phyloP scores from a whole-genome alignment of 805 yeast species.

The Zygoascus bituminiphila region DNA sequence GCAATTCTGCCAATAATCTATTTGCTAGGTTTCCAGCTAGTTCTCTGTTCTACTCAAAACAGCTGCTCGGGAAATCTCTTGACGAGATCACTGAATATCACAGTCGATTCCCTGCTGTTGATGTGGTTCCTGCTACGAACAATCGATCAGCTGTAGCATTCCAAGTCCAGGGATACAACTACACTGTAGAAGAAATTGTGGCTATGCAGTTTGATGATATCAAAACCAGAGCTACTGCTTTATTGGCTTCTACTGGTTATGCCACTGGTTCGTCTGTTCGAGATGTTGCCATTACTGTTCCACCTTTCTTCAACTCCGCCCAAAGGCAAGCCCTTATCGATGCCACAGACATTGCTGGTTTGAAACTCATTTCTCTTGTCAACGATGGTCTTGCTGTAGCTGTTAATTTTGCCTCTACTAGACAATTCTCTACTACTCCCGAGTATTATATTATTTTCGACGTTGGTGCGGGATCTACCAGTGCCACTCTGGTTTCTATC shows the following conservation, averaged over 20 bases:
- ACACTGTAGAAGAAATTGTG: slow-evolving; percentile 64
- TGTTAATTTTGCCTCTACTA: slow-evolving; percentile 60
- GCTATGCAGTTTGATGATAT: slow-evolving; percentile 77
- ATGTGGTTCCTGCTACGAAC: slow-evolving; percentile 34
- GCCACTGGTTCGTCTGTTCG: slow-evolving; percentile 30
- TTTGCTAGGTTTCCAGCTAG: slow-evolving; percentile 67
- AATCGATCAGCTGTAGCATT: slow-evolving; percentile 52
- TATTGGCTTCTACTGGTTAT: slow-evolving; percentile 45
- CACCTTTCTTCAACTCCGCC: slow-evolving; percentile 55
- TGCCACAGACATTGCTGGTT: slow-evolving; percentile 61
- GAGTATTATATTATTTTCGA: slow-evolving; percentile 72
- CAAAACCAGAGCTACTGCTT: slow-evolving; percentile 51
- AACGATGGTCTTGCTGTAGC: slow-evolving; percentile 94
- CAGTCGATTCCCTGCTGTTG: slow-evolving; percentile 42
- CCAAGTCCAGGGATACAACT: slow-evolving; percentile 39
- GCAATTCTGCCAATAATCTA: slow-evolving; percentile 61
- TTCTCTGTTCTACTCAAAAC: slow-evolving; percentile 60
- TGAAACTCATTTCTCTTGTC: slow-evolving; percentile 57
- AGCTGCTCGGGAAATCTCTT: slow-evolving; percentile 49
- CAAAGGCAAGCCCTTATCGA: slow-evolving; percentile 68
- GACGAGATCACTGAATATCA: slow-evolving; percentile 43
- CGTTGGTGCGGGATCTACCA: slow-evolving; percentile 87
- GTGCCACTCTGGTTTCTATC: slow-evolving; percentile 74
- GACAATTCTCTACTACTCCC: slow-evolving; percentile 38
- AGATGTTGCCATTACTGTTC: slow-evolving; percentile 70